A percentile compares a stretch with the other conserved stretches of the same genome.
These are phyloP conservation scores for Cladosporium sp. DNA, from an alignment of 2,329 filamentous ascomycete species.

Conservation along the genomic window DNA sequence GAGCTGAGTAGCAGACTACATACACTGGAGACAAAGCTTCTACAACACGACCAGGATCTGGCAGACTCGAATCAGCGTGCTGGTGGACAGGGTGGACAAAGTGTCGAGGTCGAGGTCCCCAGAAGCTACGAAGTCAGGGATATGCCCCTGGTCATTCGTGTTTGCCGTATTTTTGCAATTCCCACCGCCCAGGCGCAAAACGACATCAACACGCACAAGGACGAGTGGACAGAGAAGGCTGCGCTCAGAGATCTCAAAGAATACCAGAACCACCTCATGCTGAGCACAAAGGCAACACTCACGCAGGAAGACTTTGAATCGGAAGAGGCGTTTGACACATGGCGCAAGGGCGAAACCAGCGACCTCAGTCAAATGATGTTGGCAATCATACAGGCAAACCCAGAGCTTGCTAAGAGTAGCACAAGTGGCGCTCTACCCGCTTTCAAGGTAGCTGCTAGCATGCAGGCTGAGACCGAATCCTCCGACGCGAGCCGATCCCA, in stretches of 20 bases:
- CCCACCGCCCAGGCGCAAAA: slow-evolving; percentile 77
- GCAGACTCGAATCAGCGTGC: slow-evolving; percentile 60
- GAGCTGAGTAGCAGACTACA: slow-evolving; percentile 78
- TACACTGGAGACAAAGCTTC: slow-evolving; percentile 86
- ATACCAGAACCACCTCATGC: slow-evolving; percentile 85
- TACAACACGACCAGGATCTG: slow-evolving; percentile 91
- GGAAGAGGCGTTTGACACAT: slow-evolving; percentile 82
- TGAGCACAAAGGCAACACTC: slow-evolving; percentile 74
- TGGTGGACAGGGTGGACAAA: slow-evolving; percentile 60
- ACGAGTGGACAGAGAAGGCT: slow-evolving; percentile 85
- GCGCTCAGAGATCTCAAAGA: slow-evolving; percentile 88
- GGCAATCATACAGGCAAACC: slow-evolving; percentile 81
- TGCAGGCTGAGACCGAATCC: slow-evolving; percentile 37
- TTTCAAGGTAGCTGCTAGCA: slow-evolving; percentile 28
- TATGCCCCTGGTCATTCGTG: slow-evolving; percentile 88
- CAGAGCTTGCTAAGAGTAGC: slow-evolving; percentile 77
- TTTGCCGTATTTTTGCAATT: slow-evolving; percentile 82
- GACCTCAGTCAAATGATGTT: slow-evolving; percentile 93
- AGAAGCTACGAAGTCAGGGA: slow-evolving; percentile 92
- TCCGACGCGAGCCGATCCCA: slow-evolving; percentile 49
- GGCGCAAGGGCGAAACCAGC: slow-evolving; percentile 86
- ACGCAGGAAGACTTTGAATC: slow-evolving; percentile 84
- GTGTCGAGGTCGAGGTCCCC: slow-evolving; percentile 78
- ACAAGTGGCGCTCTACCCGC: slow-evolving; percentile 36
- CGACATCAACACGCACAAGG: slow-evolving; percentile 80